phyloP scores from a whole-genome alignment of 2,329 filamentous ascomycete species.

The Ceratocystis papillata region DNA sequence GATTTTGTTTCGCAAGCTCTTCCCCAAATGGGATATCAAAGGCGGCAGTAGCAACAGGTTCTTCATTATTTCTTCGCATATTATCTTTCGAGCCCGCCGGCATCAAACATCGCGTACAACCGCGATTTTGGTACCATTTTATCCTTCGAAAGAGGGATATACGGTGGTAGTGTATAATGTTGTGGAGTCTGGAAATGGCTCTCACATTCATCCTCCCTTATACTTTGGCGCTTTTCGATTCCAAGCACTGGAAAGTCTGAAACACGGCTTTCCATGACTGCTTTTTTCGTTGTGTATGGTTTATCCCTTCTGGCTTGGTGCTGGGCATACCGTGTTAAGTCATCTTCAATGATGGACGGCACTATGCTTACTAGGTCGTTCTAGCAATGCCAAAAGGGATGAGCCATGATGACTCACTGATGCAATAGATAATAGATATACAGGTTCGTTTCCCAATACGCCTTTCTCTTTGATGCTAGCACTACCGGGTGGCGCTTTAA shows the following conservation, averaged over 20 bases:
- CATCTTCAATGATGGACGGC: conserved; percentile 11
- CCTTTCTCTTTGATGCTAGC: conserved; percentile 2
- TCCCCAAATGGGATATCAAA: conserved; percentile 37
- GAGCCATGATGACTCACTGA: conserved; percentile 9
- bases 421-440: conserved; percentile 19
- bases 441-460: conserved; percentile 24
- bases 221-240: background rate
- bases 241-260: conserved; percentile 3
- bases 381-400: background rate
- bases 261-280: conserved; percentile 1
- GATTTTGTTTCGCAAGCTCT: conserved; percentile 27
- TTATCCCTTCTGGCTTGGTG: background rate
- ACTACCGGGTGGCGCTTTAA: background rate
- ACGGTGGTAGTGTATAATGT: background rate
- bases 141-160: background rate
- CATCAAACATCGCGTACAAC: background rate
- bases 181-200: background rate
- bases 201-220: background rate
- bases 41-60: conserved; percentile 54
- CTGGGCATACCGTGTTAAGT: background rate
- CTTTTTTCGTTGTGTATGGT: conserved; percentile 2
- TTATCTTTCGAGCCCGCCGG: background rate
- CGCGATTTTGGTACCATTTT: background rate
- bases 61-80: conserved; percentile 10
- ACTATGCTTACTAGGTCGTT: background rate